These are phyloP conservation scores for Microcos paniculata DNA, from an alignment of 345 rosid species.

Conservation along the genomic window DNA sequence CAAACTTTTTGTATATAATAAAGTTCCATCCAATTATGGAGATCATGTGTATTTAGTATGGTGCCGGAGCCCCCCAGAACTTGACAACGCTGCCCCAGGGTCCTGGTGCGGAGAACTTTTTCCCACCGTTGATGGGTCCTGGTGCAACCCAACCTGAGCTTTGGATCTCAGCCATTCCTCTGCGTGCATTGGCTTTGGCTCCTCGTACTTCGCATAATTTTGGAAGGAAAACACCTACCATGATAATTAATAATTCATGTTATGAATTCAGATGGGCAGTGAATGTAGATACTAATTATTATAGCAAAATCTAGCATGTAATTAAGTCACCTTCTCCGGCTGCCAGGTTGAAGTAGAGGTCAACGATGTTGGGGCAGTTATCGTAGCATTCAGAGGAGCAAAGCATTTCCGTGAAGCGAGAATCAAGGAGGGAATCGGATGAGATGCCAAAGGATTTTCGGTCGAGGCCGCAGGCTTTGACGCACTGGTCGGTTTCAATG, in stretches of 20 bases:
- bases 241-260: not conserved
- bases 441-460: slow-evolving; percentile 77
- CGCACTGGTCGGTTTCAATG: slow-evolving; percentile 68
- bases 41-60: not conserved
- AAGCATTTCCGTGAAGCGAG: slow-evolving; percentile 54
- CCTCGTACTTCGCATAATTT: slow-evolving; percentile 61
- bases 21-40: not conserved
- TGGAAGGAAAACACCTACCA: slow-evolving; percentile 73
- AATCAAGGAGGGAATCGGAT: slow-evolving; percentile 76
- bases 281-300: too few species aligned
- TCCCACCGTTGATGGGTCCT: slow-evolving; percentile 30
- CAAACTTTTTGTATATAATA: not conserved
- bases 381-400: slow-evolving; percentile 77
- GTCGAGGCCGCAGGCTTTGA: slow-evolving; percentile 71
- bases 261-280: too few species aligned
- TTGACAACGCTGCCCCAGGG: not conserved
- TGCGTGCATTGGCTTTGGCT: slow-evolving; percentile 35
- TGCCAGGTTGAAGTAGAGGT: slow-evolving; percentile 86
- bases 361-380: slow-evolving; percentile 72
- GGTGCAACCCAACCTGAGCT: slow-evolving; percentile 65
- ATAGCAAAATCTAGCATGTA: too few species aligned
- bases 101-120: too few species aligned
- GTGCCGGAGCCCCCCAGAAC: slow-evolving; percentile 14
- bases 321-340: slow-evolving; percentile 83
- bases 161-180: slow-evolving; percentile 59